Evolutionary conservation across 1,284 basidiomycete species (phyloP), one percentile per base, ranked within the genome.

Genomic region (Melanopsichium pennsylvanicum): DNA sequence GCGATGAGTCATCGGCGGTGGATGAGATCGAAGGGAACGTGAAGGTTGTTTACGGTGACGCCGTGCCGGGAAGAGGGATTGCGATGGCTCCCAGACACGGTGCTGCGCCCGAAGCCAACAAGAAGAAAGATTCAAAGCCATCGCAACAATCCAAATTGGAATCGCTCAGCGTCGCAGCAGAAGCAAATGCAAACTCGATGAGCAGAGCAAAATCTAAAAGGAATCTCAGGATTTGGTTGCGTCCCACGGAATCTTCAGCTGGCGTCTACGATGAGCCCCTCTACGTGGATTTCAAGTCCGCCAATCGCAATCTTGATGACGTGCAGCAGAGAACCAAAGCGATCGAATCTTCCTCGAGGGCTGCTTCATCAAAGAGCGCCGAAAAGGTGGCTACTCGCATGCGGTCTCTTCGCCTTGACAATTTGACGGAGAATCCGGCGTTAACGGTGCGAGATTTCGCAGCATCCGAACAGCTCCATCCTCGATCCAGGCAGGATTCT

Each of bases 31-130:
- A 18, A 4, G 35, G 55, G 13, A 54, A 46, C 16, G 47, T 69
- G 21, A 47, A 43, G 22, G 56, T 74, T 12, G 16, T 70, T 12
- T 73, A 73, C 27, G 72, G 70, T 21, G 52, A 64, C 16, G 29
- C 34, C 15, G 23, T 41, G 5, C 46, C 55, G 0, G 33, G 36
- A 2, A 38, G 62, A 4, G 72, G 50, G 3, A 73, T 76, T 21
- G 74, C 57, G 16, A 31, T 39, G 2, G 60, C 73, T 5, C 72
- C 72, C 1, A 49, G 74, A 10, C 49, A 69, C 22, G 74, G 74
- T 12, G 74, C 74, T 15, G 66, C 66, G 6, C 43, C 48, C 1
- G 29, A 29, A 5, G 52, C 38, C 0, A 13, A 3, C 6, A 47
- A 44, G 37, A 2, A 23, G 13, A 50, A 51, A 25, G 26, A n/a